Evolutionary conservation across 192 early-diverging fungal genomes (phyloP), one percentile per base, ranked within the genome.

Genomic region (Podila clonocystis): DNA sequence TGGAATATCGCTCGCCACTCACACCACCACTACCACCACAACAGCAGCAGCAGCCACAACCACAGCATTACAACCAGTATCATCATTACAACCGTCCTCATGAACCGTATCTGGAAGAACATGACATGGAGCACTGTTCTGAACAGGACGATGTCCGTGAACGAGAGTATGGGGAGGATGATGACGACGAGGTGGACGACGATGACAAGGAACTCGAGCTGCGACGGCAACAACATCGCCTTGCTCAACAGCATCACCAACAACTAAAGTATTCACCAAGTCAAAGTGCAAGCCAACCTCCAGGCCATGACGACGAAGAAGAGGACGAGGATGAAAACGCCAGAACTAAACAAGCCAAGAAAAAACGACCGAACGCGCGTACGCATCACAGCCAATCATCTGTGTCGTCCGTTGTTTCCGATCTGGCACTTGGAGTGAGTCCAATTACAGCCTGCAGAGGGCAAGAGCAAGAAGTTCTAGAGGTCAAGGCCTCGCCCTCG

Each of bases 111-210:
- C 59, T 52, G 4, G 76, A 79, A 12, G 76, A 72, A 3, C 76
- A 79, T 31, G 76, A 72, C 45, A 79, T 79, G 76, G 76, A 79
- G 61, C 76, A 79, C 22, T 79, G 76, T 24, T 79, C 76, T 13
- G 76, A 79, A 38, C 76, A 79, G 33, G 76, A 79, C 59, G 76
- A 79, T 68, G 65, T 79, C 45, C 69, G 65, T n/a, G 76, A 71
- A 9, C 58, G 76, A 9, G 76, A 79, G 41, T 60, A 72, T 55
- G 76, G 67, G 1, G 76, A 72, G 15, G 75, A 66, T 17, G 68
- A 78, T 11, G 68, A 78, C 0, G 69, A 79, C 22, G 62, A 69
- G 8, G 70, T 70, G 33, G 74, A 79, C n/a, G 76, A 79, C 29
- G 75, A 78, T 13, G 67, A 76, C n/a, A 63, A 71, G 19, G 68